phyloP scores from a whole-genome alignment of 352 stramenopile genomes.

The Globisporangium takayamanum region DNA sequence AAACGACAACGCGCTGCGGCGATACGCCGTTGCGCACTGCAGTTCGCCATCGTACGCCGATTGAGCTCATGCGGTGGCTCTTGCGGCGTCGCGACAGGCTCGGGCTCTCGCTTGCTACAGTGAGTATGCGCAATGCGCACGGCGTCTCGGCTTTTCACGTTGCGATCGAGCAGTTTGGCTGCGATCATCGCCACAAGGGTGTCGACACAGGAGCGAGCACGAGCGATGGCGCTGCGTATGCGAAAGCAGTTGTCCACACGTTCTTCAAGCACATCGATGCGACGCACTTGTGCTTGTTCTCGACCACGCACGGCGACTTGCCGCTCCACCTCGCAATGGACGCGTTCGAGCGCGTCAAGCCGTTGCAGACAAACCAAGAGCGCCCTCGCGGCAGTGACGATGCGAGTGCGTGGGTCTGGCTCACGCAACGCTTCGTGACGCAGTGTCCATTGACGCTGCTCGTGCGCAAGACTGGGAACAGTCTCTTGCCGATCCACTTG shows the following conservation, averaged over 20 bases:
- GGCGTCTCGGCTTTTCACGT: constrained; percentile 40
- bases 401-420: constrained; percentile 21
- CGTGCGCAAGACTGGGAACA: constrained; percentile 18
- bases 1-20: constrained; percentile 9
- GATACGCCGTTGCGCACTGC: constrained; percentile 37
- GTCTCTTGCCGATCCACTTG: constrained; percentile 31
- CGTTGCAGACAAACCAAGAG: neutral
- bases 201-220: neutral
- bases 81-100: neutral
- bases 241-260: constrained; percentile 30
- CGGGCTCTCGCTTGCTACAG: constrained; percentile 6
- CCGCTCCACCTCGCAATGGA: constrained; percentile 49
- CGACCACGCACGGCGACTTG: constrained; percentile 36
- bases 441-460: constrained; percentile 19
- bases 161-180: constrained; percentile 28
- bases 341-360: constrained; percentile 24
- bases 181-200: neutral
- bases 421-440: constrained; percentile 16
- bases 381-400: neutral
- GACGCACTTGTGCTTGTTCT: constrained; percentile 19
- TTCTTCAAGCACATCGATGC: constrained; percentile 32
- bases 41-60: constrained; percentile 23
- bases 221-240: constrained; percentile 10
- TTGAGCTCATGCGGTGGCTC: constrained; percentile 40
- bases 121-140: constrained; percentile 25